These are phyloP conservation scores for Glycine latifolia DNA, from an alignment of 306 rosid species.

Conservation along the genomic window DNA sequence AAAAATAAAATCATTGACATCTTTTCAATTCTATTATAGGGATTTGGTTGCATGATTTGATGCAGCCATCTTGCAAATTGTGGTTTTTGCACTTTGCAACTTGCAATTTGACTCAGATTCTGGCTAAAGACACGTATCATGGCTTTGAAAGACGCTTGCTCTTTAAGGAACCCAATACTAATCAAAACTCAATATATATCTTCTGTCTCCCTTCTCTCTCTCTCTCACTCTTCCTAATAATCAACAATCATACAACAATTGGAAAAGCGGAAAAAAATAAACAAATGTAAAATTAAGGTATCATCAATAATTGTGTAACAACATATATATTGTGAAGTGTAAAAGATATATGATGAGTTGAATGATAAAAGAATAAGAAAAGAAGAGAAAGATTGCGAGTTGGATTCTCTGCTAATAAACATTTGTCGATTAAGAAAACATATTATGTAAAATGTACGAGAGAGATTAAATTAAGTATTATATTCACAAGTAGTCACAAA, in stretches of 20 bases:
- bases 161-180: slow-evolving; percentile 43
- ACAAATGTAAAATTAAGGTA: not conserved
- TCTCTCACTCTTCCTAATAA: not conserved
- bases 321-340: too few species aligned
- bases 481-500: too few species aligned
- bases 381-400: too few species aligned
- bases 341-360: too few species aligned
- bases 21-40: not conserved
- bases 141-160: slow-evolving; percentile 53
- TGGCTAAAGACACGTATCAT: not conserved
- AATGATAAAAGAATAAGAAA: too few species aligned
- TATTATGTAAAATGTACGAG: too few species aligned
- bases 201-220: not conserved
- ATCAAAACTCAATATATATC: not conserved
- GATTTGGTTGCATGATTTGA: slow-evolving; percentile 51
- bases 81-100: slow-evolving; percentile 33
- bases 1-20: too few species aligned
- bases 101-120: slow-evolving; percentile 42
- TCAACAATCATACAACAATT: not conserved
- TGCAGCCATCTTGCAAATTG: slow-evolving; percentile 53
- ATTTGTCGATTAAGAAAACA: too few species aligned
- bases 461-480: too few species aligned
- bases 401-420: too few species aligned
- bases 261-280: not conserved
- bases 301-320: too few species aligned